phyloP scores from a whole-genome alignment of 345 rosid species.

The Luvunga scandens region DNA sequence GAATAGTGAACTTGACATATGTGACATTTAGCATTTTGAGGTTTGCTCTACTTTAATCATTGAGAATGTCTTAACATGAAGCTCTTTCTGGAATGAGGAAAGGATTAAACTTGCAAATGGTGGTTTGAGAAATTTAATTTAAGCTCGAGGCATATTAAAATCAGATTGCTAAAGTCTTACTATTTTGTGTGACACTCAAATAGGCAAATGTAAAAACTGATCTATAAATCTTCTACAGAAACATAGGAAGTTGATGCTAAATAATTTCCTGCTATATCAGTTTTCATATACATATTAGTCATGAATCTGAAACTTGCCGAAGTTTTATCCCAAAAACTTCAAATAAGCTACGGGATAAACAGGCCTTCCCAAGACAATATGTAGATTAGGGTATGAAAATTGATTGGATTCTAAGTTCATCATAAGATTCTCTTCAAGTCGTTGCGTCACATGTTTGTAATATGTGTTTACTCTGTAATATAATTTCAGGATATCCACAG shows the following conservation, averaged over 20 bases:
- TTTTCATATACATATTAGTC: neutral
- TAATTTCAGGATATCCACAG: slow-evolving; percentile 54
- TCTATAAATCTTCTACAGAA: neutral
- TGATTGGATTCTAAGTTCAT: neutral
- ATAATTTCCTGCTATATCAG: neutral
- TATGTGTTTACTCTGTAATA: neutral
- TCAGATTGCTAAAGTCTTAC: neutral
- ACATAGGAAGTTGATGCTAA: neutral
- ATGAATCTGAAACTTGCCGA: neutral
- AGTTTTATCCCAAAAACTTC: neutral
- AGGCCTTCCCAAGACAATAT: neutral
- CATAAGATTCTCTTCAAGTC: neutral
- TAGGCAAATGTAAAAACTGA: neutral
- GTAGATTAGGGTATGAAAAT: neutral
- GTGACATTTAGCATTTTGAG: neutral
- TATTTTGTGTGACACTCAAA: neutral
- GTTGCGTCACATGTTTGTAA: neutral
- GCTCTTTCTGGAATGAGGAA: neutral
- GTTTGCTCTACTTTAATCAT: neutral
- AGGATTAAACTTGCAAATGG: neutral
- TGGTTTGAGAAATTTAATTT: neutral
- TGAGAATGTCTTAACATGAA: neutral
- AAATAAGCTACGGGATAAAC: neutral
- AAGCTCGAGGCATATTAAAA: neutral
- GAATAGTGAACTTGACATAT: neutral